These are phyloP conservation scores for Sphenostylis stenocarpa DNA, from an alignment of 306 rosid genomes.

Conservation along the genomic window DNA sequence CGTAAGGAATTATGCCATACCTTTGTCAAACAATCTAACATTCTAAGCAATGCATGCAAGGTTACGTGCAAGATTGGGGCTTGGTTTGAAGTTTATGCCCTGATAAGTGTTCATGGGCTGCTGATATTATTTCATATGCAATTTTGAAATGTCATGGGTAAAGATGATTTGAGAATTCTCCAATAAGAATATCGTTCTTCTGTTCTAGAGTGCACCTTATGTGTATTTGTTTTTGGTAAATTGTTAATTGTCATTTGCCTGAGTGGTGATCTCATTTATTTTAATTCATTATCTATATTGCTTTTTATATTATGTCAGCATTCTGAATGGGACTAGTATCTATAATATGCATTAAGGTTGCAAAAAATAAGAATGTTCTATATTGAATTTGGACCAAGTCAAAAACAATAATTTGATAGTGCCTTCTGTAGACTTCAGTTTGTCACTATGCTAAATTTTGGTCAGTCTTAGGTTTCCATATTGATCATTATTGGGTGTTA, in stretches of 20 bases:
- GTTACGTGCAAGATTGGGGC: slow-evolving; percentile 5
- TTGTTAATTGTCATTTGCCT: not conserved
- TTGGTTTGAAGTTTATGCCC: slow-evolving; percentile 24
- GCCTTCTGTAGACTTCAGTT: not conserved
- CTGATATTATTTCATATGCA: slow-evolving; percentile 23
- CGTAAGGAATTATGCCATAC: slow-evolving; percentile 60
- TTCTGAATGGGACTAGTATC: slow-evolving; percentile 8
- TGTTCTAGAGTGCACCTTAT: slow-evolving; percentile 1
- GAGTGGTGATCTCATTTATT: slow-evolving; percentile 4
- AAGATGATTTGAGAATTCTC: slow-evolving; percentile 10
- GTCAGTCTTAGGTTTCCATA: not conserved
- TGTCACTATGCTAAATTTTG: not conserved
- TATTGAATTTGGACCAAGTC: not conserved
- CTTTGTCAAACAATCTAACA: slow-evolving; percentile 25
- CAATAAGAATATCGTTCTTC: slow-evolving; percentile 2
- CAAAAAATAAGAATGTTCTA: slow-evolving; percentile 7
- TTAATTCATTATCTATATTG: slow-evolving; percentile 23
- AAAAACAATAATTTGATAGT: not conserved
- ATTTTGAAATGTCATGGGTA: slow-evolving; percentile 12
- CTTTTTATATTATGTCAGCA: slow-evolving; percentile 22
- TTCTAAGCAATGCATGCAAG: not conserved
- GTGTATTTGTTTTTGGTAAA: not conserved
- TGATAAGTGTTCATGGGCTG: slow-evolving; percentile 22
- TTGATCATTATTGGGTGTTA: not conserved
- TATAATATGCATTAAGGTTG: slow-evolving; percentile 15